Percentiles rank a stretch among this genome's conserved stretches.
phyloP scores from a whole-genome alignment of 1,284 basidiomycete genomes.

The Irpex sp. region DNA sequence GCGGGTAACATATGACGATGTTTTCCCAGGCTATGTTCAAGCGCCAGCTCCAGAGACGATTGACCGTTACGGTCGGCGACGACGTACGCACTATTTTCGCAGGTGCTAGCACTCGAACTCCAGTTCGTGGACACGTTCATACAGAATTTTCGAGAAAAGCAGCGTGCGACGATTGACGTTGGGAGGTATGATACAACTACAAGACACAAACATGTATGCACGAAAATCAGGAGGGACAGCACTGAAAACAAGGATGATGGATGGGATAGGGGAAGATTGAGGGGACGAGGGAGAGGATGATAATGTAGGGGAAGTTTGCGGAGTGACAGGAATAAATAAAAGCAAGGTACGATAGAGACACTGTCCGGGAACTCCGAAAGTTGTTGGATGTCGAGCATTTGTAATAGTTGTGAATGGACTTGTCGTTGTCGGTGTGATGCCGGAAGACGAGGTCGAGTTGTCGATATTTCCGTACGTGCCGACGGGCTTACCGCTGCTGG shows the following conservation, averaged over 20 bases:
- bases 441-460: background rate
- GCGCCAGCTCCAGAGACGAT: background rate
- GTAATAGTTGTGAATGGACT: background rate
- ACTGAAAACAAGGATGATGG: background rate
- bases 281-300: background rate
- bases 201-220: background rate
- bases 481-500: background rate
- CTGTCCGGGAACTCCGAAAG: background rate
- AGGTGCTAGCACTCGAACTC: too few species aligned
- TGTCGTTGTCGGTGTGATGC: background rate
- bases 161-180: background rate
- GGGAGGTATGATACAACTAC: background rate
- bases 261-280: background rate
- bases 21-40: background rate
- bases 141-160: background rate
- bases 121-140: too few species aligned
- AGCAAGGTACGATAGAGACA: background rate
- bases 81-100: too few species aligned
- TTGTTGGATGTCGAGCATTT: background rate
- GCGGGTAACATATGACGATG: background rate
- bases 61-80: too few species aligned
- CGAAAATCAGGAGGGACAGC: background rate
- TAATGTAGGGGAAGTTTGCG: background rate
- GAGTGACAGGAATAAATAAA: background rate
- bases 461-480: background rate